Conservation (phyloP, 495 filamentous ascomycete genomes). For the Clavariopsis aquatica region DNA sequence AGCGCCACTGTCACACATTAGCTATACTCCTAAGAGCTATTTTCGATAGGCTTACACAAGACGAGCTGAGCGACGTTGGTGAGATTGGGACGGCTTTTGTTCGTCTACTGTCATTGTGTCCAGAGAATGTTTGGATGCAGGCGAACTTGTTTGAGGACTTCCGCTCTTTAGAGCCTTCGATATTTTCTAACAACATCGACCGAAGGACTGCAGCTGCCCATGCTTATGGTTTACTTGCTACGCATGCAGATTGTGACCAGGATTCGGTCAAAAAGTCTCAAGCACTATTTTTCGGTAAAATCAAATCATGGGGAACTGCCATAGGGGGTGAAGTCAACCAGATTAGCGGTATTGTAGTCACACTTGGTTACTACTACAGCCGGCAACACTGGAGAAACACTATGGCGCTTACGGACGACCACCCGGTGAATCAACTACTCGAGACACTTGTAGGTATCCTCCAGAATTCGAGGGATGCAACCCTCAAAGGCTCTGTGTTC, state of each 20-base stretch:
- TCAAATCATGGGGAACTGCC: slow-evolving; percentile 56
- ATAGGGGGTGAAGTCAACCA: slow-evolving; percentile 62
- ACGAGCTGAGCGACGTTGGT: slow-evolving; percentile 50
- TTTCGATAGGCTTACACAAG: slow-evolving; percentile 33
- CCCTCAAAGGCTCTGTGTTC: slow-evolving; percentile 61
- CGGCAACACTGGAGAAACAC: slow-evolving; percentile 51
- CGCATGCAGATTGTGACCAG: slow-evolving; percentile 56
- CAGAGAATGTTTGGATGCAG: slow-evolving; percentile 51
- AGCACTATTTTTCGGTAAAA: slow-evolving; percentile 46
- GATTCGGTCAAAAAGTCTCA: slow-evolving; percentile 47
- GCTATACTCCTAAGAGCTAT: slow-evolving; percentile 37
- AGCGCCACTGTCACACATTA: slow-evolving; percentile 14
- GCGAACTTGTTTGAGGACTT: slow-evolving; percentile 37
- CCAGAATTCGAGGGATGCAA: slow-evolving; percentile 54
- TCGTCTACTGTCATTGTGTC: slow-evolving; percentile 65
- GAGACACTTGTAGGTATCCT: slow-evolving; percentile 52
- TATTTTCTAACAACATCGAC: slow-evolving; percentile 68
- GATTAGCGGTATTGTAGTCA: slow-evolving; percentile 61
- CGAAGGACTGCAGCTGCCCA: slow-evolving; percentile 64
- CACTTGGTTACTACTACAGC: slow-evolving; percentile 62
- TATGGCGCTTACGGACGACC: slow-evolving; percentile 40
- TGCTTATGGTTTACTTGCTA: slow-evolving; percentile 75
- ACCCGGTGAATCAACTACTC: slow-evolving; percentile 47
- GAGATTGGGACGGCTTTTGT: slow-evolving; percentile 63
- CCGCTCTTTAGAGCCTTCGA: slow-evolving; percentile 45